Base-by-base conservation (phyloP, 441 rosid genomes). In the Viola pubescens region DNA sequence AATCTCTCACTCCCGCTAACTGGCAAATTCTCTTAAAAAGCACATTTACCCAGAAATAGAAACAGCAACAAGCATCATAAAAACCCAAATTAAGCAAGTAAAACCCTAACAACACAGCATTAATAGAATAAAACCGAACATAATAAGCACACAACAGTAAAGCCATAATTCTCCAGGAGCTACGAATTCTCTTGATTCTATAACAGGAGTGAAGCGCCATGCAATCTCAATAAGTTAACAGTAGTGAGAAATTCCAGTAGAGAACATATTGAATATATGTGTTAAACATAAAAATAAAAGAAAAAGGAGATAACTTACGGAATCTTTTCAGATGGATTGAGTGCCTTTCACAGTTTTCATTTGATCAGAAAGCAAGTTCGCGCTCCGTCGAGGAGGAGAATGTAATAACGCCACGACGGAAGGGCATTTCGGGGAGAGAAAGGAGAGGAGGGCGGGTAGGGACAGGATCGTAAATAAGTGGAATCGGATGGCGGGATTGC, bases 391-490 rank as follows among this genome's bases (percentile, higher is more conserved):
- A n/a, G 11, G 16, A 39, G 49, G 56, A 61, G 71, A 53, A 46
- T 39, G 60, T 48, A 12, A 59, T 39, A 19, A 56, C 48, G 59
- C 49, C 62, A 61, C 66, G 53, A 46, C 19, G 70, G 75, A 66
- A 63, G 70, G 75, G 56, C 77, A 76, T 70, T 75, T 59, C 44
- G 34, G 45, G 5, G n/a, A 46, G 58, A 37, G 43, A 68, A 61
- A 59, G 49, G 26, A 0, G 7, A 37, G 57, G 37, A 16, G 68
- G 45, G 55, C 45, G 47, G 58, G 49, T 13, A 52, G 38, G 63
- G 76, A 70, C 68, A 63, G 65, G 81, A 68, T 75, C 82, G 76
- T 67, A 67, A 71, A 43, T 56, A 47, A 40, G 65, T 6, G 58
- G 45, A 4, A 70, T 71, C 48, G 73, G 53, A 62, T 48, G 61